Evolutionary conservation across 352 stramenopile genomes (phyloP), one percentile per base, ranked within the genome.

Genomic region (Phytophthora aleatoria): DNA sequence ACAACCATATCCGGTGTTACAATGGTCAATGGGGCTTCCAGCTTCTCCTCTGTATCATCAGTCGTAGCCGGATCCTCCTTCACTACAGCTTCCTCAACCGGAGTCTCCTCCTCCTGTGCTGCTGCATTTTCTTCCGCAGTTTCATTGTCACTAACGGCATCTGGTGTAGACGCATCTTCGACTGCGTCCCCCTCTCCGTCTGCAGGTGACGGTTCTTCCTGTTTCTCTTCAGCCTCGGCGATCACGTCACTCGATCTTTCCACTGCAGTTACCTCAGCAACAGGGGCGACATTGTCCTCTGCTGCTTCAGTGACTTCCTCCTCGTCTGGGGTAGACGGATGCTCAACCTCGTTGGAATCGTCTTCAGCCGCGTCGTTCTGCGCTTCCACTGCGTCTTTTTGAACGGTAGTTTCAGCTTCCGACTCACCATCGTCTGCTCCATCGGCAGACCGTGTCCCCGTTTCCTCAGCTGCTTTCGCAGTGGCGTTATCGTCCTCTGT

Each of bases 21-120:
- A 54, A 71, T 73, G 9, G 26, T 44, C 53, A 71, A 43, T 12
- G 42, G 45, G 15, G 60, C 50, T 16, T 71, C 44, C 13, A 73
- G 35, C 45, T 57, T 43, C 2, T 45, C 35, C 12, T 41, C 35
- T n/a, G 35, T 41, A n/a, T 59, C 28, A 31, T 6, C 26, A 48
- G 12, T 31, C 12, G 16, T 45, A 45, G 8, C n/a, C 13, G 10
- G 4, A n/a, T 47, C 33, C 24, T 47, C 33, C 24, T 45, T 45
- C 11, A 36, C 39, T 52, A 28, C 31, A 48, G 30, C 38, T 20
- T 57, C 43, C 35, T 55, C 51, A 15, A 50, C 44, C 24, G 13
- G 2, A 49, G n/a, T 27, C 15, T 45, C 41, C 7, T 56, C 31
- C 45, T 38, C 4, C 9, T 48, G 5, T 41, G 20, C 44, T 27